phyloP scores from a whole-genome alignment of 495 filamentous ascomycete species.

The Aspergillus olivimuriae region DNA sequence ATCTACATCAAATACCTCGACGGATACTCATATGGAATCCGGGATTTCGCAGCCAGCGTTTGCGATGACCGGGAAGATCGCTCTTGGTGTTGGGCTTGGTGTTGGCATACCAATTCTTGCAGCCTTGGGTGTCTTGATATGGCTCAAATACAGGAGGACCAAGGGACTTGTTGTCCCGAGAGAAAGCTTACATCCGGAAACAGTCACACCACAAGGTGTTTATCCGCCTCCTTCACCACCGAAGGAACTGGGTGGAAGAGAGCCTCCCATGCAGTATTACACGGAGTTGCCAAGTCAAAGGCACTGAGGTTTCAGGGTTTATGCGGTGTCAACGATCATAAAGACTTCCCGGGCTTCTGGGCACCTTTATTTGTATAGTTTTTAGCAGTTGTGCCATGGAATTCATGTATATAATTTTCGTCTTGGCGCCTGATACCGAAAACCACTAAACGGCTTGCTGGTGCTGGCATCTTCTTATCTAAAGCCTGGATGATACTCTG shows the following conservation, averaged over 20 bases:
- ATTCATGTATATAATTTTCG: too few species aligned
- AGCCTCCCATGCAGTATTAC: not conserved
- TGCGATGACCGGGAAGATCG: conserved; percentile 2
- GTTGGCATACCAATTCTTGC: conserved; percentile 3
- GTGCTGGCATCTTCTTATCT: too few species aligned
- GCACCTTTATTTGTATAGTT: too few species aligned
- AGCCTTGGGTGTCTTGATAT: conserved; percentile 2
- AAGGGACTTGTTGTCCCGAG: not conserved
- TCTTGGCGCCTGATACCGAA: too few species aligned
- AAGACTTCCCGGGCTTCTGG: too few species aligned
- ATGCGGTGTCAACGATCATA: too few species aligned
- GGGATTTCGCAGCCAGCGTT: not conserved
- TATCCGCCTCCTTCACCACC: not conserved
- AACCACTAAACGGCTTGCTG: too few species aligned
- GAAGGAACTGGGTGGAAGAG: not conserved
- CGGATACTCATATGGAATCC: not conserved
- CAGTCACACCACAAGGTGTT: not conserved
- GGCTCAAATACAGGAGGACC: not conserved
- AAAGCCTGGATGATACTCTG: too few species aligned
- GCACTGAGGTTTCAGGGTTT: too few species aligned
- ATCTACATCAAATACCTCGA: not conserved
- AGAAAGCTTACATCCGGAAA: not conserved
- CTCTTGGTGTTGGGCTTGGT: conserved; percentile 8
- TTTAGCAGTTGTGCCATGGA: too few species aligned
- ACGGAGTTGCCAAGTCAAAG: not conserved